Evolutionary conservation across 306 rosid species (phyloP), one percentile per base, ranked within the genome.

Genomic region (Cucumis cinereus): DNA sequence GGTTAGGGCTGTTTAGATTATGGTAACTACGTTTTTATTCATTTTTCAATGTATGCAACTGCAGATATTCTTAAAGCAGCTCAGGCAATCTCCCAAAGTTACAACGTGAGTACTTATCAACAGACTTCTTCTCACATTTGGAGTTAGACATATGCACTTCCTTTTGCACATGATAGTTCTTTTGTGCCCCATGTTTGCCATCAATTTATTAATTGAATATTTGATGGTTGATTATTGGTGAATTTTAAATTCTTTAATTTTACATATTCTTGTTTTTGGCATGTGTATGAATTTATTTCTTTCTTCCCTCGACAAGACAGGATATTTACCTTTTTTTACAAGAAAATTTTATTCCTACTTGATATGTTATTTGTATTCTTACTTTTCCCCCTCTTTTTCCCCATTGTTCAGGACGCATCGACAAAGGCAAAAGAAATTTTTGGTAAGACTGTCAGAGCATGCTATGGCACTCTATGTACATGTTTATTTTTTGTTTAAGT

Each of bases 1-100:
- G 43, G 15, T 61, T 61, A 16, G 68, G 22, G 20, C 41, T 30
- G 14, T 54, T 54, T n/a, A 30, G 67, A 26, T 30, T 24, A 30
- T 63, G 14, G 53, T 17, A 57, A 75, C 38, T 14, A 57, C 38
- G 19, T 69, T 9, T 10, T 10, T 38, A 77, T 79, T 50, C 58
- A 54, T 82, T 49, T 49, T 50, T 52, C 45, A 19, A 19, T 79
- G 38, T 72, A 81, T 88, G 86, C 47, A 75, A 81, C 58, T 84
- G 92, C 95, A 95, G 99, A 92, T 84, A 35, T 84, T 69, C 83
- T 95, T 83, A 87, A 88, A 50, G 92, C 98, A 3, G 93, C 97
- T 22, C 91, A 82, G 47, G 85, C 92, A 79, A 73, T 92, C 81
- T 89, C 84, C 81, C 97, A 88, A 86, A 88, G 78, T 85, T 96